These are phyloP conservation scores for Penicillium sp. DNA, from an alignment of 2,329 filamentous ascomycete species.

Conservation along the genomic window DNA sequence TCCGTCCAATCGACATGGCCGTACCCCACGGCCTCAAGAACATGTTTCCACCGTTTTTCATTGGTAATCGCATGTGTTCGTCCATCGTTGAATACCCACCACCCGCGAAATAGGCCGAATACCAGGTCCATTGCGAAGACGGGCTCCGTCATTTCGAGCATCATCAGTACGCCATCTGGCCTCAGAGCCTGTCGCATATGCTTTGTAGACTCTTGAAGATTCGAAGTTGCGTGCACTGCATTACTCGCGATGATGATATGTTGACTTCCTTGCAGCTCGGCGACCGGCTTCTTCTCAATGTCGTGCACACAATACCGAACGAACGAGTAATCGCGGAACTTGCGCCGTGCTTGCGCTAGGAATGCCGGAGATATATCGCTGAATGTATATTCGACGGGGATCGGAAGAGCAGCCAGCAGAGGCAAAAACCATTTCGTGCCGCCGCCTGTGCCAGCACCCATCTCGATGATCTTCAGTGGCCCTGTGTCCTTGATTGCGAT, in stretches of 20 bases:
- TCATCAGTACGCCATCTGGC: conserved; percentile 36
- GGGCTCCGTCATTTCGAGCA: conserved; percentile 39
- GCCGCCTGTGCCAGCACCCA: conserved; percentile 47
- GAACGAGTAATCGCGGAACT: conserved; percentile 34
- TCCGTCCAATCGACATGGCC: conserved; percentile 42
- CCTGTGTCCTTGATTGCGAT: conserved; percentile 23
- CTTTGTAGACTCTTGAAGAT: conserved; percentile 29
- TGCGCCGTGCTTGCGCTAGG: conserved; percentile 38
- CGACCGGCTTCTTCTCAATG: conserved; percentile 34
- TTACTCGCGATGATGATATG: conserved; percentile 44
- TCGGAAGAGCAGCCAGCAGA: conserved; percentile 30
- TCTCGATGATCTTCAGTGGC: conserved; percentile 46
- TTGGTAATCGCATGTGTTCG: conserved; percentile 37
- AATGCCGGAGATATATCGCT: conserved; percentile 45
- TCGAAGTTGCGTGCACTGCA: conserved; percentile 42
- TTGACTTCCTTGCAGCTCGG: conserved; percentile 28
- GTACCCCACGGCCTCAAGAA: conserved; percentile 36
- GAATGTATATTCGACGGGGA: conserved; percentile 46
- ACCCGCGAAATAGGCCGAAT: conserved; percentile 43
- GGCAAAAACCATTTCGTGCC: conserved; percentile 40
- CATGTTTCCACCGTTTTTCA: conserved; percentile 31
- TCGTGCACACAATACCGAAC: conserved; percentile 35
- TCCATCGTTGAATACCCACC: conserved; percentile 48
- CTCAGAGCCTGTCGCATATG: conserved; percentile 34
- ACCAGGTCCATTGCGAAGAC: conserved; percentile 39